Evolutionary conservation across 352 stramenopile species (phyloP).

Genomic region (Phytophthora ramorum): DNA sequence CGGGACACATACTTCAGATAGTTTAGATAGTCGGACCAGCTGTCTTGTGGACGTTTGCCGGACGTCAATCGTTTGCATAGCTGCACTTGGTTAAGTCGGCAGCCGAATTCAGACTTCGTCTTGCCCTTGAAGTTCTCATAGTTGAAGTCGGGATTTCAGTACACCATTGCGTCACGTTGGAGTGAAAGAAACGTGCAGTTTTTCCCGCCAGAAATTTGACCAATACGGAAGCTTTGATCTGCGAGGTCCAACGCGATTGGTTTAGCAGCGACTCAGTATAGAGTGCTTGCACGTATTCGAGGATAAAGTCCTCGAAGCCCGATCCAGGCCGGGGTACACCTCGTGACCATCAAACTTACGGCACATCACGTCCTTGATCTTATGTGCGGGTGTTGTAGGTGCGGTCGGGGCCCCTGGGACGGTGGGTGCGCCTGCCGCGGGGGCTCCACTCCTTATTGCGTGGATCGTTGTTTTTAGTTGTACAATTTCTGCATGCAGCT

Average conservation of each 20-base stretch:
- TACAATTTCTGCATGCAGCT: slow-evolving; percentile 4
- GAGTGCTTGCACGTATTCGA: slow-evolving; percentile 16
- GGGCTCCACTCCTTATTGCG: too few relatives aligned
- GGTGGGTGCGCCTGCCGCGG: too few relatives aligned
- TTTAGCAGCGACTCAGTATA: slow-evolving; percentile 2
- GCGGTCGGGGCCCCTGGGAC: too few relatives aligned
- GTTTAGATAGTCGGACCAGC: slow-evolving; percentile 15
- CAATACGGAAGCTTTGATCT: slow-evolving; percentile 12
- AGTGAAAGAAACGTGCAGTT: slow-evolving; percentile 10
- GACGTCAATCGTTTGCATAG: slow-evolving; percentile 15
- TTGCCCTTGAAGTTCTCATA: slow-evolving; percentile 2
- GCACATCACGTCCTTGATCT: slow-evolving; percentile 9
- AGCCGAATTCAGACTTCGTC: slow-evolving; percentile 6
- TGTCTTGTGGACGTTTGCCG: slow-evolving; percentile 13
- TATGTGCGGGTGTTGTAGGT: too few relatives aligned
- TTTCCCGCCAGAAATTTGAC: slow-evolving; percentile 15
- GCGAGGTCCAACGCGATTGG: slow-evolving; percentile 2
- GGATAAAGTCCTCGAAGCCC: slow-evolving; percentile 21
- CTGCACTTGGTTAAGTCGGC: slow-evolving; percentile 20
- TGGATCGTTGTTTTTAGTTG: neutral
- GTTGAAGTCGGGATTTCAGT: slow-evolving; percentile 6
- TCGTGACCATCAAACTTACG: slow-evolving; percentile 15
- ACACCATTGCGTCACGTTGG: slow-evolving; percentile 13
- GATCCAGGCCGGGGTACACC: slow-evolving; percentile 8
- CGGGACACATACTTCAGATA: slow-evolving; percentile 23